A percentile compares a stretch with the other conserved stretches of the same genome.
These are phyloP conservation scores for Candida pseudoglaebosa DNA, from an alignment of 805 yeast species.

Conservation along the genomic window DNA sequence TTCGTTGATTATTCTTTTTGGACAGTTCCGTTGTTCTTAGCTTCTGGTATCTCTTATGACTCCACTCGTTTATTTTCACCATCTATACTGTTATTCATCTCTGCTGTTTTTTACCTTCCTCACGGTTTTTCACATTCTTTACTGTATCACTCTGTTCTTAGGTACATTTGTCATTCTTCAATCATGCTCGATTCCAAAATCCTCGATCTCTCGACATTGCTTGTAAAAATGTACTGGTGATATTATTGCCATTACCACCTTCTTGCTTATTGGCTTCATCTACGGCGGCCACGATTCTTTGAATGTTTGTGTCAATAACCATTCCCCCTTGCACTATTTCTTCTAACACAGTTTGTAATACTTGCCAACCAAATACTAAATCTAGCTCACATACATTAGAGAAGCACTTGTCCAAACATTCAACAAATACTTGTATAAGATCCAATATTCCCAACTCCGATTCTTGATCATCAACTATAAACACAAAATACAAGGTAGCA, in stretches of 20 bases:
- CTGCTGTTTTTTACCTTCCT: too few species aligned
- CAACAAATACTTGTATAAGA: constrained; percentile 94
- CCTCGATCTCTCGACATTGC: constrained; percentile 25
- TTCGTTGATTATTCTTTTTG: too few species aligned
- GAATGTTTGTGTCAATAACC: constrained; percentile 91
- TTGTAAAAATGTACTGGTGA: constrained; percentile 20
- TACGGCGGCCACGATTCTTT: constrained; percentile 75
- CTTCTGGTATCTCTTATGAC: too few species aligned
- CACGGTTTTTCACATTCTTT: too few species aligned
- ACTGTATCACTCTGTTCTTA: too few species aligned
- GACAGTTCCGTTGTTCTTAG: too few species aligned
- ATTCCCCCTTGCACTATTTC: constrained; percentile 97
- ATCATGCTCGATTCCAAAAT: constrained; percentile 21
- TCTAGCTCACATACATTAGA: constrained; percentile 93
- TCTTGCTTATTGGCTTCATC: constrained; percentile 64
- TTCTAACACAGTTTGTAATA: constrained; percentile 81
- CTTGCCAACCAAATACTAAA: constrained; percentile 98
- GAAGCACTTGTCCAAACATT: constrained; percentile 88
- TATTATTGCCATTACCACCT: constrained; percentile 10
- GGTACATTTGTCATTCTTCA: too few species aligned
- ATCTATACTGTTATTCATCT: too few species aligned
- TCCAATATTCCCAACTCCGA: constrained; percentile 91
- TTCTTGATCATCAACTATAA: constrained; percentile 94
- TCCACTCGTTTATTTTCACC: too few species aligned
- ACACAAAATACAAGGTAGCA: constrained; percentile 94